Percentiles rank a stretch among this genome's conserved stretches.
Conservation (phyloP, 1,139 yeast genomes). For the Pichia sp. region DNA sequence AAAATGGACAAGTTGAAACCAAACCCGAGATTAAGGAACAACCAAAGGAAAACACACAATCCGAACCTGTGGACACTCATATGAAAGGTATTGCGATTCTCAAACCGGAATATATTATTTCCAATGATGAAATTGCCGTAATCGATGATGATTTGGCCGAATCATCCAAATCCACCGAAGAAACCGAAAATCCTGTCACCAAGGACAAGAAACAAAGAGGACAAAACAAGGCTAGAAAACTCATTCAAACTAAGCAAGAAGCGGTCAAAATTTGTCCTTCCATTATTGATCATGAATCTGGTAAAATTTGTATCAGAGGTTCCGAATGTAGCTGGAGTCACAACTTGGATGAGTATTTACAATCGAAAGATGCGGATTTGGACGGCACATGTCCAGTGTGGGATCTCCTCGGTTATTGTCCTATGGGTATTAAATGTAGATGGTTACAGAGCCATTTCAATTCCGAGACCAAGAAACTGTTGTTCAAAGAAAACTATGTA, state of each 20-base stretch:
- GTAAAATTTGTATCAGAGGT: slow-evolving; percentile 56
- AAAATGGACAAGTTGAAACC: neutral
- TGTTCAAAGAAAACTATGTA: slow-evolving; percentile 23
- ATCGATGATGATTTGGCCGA: slow-evolving; percentile 43
- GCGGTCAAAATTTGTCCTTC: slow-evolving; percentile 56
- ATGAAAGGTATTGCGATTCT: slow-evolving; percentile 42
- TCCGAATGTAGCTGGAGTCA: slow-evolving; percentile 74
- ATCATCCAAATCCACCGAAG: slow-evolving; percentile 31
- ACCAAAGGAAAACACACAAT: neutral
- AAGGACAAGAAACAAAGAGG: slow-evolving; percentile 42
- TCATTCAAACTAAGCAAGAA: slow-evolving; percentile 58
- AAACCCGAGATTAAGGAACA: neutral
- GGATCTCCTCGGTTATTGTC: slow-evolving; percentile 78
- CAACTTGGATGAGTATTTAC: slow-evolving; percentile 56
- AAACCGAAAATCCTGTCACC: slow-evolving; percentile 26
- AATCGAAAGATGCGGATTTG: slow-evolving; percentile 61
- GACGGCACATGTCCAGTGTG: slow-evolving; percentile 79
- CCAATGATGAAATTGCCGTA: slow-evolving; percentile 5
- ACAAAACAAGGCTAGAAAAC: slow-evolving; percentile 82
- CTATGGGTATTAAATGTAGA: slow-evolving; percentile 85
- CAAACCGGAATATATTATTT: slow-evolving; percentile 40
- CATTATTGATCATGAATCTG: slow-evolving; percentile 41
- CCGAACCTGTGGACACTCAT: neutral
- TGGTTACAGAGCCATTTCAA: slow-evolving; percentile 76
- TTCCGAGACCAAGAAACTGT: slow-evolving; percentile 37